These are phyloP conservation scores for Lepidium didymum DNA, from an alignment of 345 rosid species.

Conservation along the genomic window DNA sequence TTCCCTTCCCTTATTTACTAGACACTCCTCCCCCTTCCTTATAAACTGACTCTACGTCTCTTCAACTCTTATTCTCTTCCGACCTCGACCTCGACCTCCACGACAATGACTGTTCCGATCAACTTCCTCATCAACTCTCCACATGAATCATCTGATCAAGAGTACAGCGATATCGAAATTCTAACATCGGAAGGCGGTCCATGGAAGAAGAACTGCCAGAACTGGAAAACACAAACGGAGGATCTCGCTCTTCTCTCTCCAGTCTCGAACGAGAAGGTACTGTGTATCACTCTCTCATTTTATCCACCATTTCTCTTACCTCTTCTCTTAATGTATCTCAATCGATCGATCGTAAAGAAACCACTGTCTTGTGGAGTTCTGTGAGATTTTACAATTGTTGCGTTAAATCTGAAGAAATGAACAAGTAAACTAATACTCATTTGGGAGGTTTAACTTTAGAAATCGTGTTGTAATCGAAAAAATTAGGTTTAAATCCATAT, in stretches of 20 bases:
- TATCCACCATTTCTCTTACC: neutral
- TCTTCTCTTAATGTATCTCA: neutral
- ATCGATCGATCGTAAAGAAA: neutral
- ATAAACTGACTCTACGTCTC: neutral
- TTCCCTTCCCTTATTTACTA: too few species aligned
- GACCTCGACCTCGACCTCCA: neutral
- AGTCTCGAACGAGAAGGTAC: neutral
- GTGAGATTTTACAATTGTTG: neutral
- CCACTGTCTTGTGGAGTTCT: neutral
- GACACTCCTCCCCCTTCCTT: neutral
- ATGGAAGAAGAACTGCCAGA: neutral
- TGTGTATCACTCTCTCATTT: neutral
- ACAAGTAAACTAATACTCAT: too few species aligned
- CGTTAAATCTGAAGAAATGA: too few species aligned
- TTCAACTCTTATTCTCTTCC: neutral
- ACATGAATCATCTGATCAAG: slow-evolving; percentile 11
- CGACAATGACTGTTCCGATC: slow-evolving; percentile 9
- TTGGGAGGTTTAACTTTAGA: neutral
- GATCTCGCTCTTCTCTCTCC: neutral
- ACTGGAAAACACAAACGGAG: neutral
- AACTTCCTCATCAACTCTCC: neutral
- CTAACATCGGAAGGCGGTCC: slow-evolving; percentile 11
- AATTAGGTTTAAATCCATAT: neutral
- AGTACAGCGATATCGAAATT: neutral
- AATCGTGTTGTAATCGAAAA: neutral